phyloP scores from a whole-genome alignment of 2,329 filamentous ascomycete genomes.

The Byssoonygena ceratinophila region DNA sequence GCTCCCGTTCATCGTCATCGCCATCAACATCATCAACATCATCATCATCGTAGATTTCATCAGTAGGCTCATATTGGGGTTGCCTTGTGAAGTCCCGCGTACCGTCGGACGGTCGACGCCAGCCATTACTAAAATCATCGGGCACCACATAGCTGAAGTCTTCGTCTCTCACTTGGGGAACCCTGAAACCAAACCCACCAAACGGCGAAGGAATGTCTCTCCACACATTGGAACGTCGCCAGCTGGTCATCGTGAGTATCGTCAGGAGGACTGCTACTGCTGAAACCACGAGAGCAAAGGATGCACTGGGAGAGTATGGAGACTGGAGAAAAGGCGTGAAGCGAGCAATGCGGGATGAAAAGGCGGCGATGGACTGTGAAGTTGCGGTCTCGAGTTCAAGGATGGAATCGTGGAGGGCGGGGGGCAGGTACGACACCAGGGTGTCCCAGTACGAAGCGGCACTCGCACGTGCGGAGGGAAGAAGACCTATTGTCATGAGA shows the following conservation, averaged over 20 bases:
- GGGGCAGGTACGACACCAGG: slow-evolving; percentile 19
- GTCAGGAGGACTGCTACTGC: slow-evolving; percentile 18
- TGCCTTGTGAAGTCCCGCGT: background rate
- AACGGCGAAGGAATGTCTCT: slow-evolving; percentile 1
- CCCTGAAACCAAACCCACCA: slow-evolving; percentile 2
- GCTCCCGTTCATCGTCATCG: slow-evolving; percentile 26
- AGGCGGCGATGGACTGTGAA: slow-evolving; percentile 14
- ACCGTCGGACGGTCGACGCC: background rate
- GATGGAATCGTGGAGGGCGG: slow-evolving; percentile 21
- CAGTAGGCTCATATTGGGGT: background rate
- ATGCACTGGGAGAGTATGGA: slow-evolving; percentile 17
- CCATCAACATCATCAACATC: background rate
- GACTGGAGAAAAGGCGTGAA: background rate
- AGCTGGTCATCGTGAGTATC: slow-evolving; percentile 27
- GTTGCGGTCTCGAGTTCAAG: background rate
- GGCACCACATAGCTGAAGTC: slow-evolving; percentile 3
- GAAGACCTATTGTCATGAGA: slow-evolving; percentile 34
- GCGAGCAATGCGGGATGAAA: background rate
- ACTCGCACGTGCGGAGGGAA: slow-evolving; percentile 34
- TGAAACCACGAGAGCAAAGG: slow-evolving; percentile 19
- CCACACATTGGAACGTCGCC: slow-evolving; percentile 19
- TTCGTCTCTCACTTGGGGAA: slow-evolving; percentile 1
- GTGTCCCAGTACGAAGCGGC: slow-evolving; percentile 32
- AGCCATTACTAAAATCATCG: slow-evolving; percentile 14
- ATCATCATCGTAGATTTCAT: background rate